Conservation (phyloP, 176 grass and related monocot genomes). For the Avena sativa region DNA sequence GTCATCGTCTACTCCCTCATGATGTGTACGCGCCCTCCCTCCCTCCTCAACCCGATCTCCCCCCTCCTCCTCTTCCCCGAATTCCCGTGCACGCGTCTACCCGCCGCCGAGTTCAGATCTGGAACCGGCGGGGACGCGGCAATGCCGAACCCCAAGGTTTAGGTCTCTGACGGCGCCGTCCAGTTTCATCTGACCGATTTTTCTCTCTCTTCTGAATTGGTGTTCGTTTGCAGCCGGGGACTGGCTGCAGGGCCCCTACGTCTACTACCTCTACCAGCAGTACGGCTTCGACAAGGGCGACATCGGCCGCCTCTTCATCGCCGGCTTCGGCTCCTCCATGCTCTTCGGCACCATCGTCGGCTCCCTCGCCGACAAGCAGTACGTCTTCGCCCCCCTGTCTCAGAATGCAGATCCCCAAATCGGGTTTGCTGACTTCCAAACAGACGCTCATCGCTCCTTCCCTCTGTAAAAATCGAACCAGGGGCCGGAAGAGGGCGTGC, state of each 20-base stretch:
- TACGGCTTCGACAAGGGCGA: slow-evolving; percentile 99
- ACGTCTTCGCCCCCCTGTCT: neutral
- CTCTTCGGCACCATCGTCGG: slow-evolving; percentile 97
- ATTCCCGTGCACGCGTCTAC: neutral
- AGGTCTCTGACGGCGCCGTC: neutral
- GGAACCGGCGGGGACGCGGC: neutral
- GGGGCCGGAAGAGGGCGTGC: slow-evolving; percentile 91
- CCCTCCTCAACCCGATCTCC: neutral
- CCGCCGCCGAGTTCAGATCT: neutral
- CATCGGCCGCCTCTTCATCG: slow-evolving; percentile 98
- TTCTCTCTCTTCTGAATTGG: neutral
- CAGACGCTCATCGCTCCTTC: neutral
- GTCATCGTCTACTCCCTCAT: slow-evolving; percentile 98
- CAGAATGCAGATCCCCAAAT: neutral
- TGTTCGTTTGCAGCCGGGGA: slow-evolving; percentile 60
- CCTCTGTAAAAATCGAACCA: neutral
- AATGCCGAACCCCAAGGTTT: neutral
- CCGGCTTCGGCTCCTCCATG: slow-evolving; percentile 98
- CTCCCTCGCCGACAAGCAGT: slow-evolving; percentile 97
- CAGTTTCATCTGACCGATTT: too few species aligned
- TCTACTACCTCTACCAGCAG: slow-evolving; percentile 94
- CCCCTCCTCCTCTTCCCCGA: neutral
- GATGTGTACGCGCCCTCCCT: slow-evolving; percentile 61
- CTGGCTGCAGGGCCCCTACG: slow-evolving; percentile 96
- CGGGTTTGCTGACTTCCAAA: neutral